These are phyloP conservation scores for Metschnikowia noctiluminum DNA, from an alignment of 805 yeast genomes.

Conservation along the genomic window DNA sequence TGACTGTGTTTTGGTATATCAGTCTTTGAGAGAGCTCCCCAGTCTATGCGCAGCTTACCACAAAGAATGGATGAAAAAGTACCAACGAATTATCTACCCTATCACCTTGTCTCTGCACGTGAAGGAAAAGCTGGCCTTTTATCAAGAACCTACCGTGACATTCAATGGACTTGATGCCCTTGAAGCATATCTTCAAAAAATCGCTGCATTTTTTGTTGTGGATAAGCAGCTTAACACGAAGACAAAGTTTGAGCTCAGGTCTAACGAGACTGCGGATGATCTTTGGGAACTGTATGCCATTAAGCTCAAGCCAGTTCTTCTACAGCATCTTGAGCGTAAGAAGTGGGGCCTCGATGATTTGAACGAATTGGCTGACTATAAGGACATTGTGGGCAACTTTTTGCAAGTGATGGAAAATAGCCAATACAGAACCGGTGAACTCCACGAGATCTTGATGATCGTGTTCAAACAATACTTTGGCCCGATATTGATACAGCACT, in stretches of 20 bases:
- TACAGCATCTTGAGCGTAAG: conserved; percentile 42
- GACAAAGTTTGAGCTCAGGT: conserved; percentile 62
- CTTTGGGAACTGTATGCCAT: conserved; percentile 69
- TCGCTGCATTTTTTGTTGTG: conserved; percentile 73
- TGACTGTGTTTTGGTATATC: conserved; percentile 80
- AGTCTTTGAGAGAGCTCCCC: conserved; percentile 64
- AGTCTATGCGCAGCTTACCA: conserved; percentile 60
- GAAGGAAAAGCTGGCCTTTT: conserved; percentile 24
- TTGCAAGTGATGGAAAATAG: conserved; percentile 74
- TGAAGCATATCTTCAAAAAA: conserved; percentile 53
- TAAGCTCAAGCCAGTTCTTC: conserved; percentile 58
- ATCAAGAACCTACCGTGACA: conserved; percentile 31
- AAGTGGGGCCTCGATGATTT: conserved; percentile 30
- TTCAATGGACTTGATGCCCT: conserved; percentile 36
- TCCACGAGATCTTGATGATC: conserved; percentile 59
- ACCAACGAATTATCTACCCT: conserved; percentile 69
- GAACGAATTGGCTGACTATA: conserved; percentile 50
- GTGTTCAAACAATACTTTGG: conserved; percentile 59
- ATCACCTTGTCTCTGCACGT: conserved; percentile 36
- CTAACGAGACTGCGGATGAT: conserved; percentile 60
- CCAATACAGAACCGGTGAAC: conserved; percentile 53
- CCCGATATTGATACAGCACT: conserved; percentile 50
- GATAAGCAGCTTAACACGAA: conserved; percentile 66
- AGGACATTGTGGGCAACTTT: conserved; percentile 64
- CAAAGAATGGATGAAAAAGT: conserved; percentile 67